Conservation (phyloP, 139 green algal genomes). For the Haematococcus sp. region DNA sequence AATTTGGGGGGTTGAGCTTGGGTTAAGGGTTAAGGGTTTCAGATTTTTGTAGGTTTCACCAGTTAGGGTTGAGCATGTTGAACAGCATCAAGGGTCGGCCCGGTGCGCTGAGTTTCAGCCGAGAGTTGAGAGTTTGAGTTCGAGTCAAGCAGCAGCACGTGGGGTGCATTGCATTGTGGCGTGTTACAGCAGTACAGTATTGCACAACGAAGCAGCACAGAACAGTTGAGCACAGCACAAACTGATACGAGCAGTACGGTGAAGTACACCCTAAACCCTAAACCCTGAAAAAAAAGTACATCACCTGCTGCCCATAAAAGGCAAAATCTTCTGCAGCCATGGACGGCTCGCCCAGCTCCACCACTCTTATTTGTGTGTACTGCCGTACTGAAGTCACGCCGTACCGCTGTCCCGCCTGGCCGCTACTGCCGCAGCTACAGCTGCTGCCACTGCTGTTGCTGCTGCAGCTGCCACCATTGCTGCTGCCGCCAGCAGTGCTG, state of each 20-base stretch:
- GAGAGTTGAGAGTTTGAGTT: too few species aligned
- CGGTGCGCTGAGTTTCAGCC: background rate
- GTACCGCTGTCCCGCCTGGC: too few species aligned
- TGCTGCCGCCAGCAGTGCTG: background rate
- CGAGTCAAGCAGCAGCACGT: too few species aligned
- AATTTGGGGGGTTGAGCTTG: background rate
- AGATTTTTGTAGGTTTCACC: background rate
- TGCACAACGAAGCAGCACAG: too few species aligned
- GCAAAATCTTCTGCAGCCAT: constrained; percentile 82
- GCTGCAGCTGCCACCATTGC: background rate
- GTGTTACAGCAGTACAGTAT: too few species aligned
- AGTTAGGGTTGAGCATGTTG: background rate
- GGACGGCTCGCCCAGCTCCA: constrained; percentile 16
- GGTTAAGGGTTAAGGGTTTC: too few species aligned
- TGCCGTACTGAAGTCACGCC: too few species aligned
- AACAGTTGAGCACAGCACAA: too few species aligned
- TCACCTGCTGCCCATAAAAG: constrained; percentile 59
- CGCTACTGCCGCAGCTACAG: background rate
- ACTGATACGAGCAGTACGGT: too few species aligned
- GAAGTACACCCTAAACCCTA: background rate
- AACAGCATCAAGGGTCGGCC: background rate
- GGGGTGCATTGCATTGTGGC: too few species aligned
- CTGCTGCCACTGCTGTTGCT: background rate
- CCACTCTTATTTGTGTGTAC: background rate
- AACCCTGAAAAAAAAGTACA: background rate